Percentiles rank a stretch among this genome's conserved stretches.
Evolutionary conservation across 1,284 basidiomycete genomes (phyloP).

Genomic region (Ustilago trichophora): DNA sequence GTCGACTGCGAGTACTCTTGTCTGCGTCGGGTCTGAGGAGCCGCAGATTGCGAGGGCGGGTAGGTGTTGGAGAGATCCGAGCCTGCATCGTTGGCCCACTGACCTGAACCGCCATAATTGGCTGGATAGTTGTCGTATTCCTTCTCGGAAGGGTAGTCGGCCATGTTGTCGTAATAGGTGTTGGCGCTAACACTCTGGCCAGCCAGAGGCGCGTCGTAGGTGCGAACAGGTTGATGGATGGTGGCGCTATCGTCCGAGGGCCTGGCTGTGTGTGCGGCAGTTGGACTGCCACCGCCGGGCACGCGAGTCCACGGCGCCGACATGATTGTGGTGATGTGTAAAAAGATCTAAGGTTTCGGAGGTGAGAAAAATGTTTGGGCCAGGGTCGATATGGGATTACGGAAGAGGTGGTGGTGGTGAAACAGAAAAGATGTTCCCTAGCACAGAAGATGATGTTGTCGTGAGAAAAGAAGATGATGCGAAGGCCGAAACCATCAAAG

Average conservation of each 20-base stretch:
- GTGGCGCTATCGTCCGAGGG: constrained; percentile 30
- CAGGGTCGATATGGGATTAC: no score
- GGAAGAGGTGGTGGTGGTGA: no score
- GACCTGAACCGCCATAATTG: constrained; percentile 30
- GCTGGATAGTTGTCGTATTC: constrained; percentile 26
- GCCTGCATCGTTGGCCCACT: constrained; percentile 28
- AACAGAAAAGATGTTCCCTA: no score
- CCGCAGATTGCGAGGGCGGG: constrained; percentile 7
- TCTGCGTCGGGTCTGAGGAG: constrained; percentile 4
- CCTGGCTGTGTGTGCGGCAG: background rate
- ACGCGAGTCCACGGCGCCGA: constrained; percentile 42
- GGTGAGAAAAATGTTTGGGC: no score
- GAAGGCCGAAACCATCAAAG: no score
- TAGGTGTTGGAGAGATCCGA: constrained; percentile 29
- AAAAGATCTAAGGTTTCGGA: no score
- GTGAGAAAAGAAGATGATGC: no score
- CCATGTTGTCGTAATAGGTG: constrained; percentile 29
- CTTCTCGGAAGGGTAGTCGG: constrained; percentile 36
- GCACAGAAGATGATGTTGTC: no score
- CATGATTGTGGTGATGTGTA: no score
- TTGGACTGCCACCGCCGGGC: constrained; percentile 17
- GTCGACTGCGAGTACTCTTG: constrained; percentile 23
- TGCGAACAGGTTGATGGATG: constrained; percentile 14
- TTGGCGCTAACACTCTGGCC: constrained; percentile 21
- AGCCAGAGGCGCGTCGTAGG: constrained; percentile 34